Percentiles rank a stretch among this genome's conserved stretches.
Conservation (phyloP, 176 grass and related monocot genomes). For the Dendrocalamus sinicus region DNA sequence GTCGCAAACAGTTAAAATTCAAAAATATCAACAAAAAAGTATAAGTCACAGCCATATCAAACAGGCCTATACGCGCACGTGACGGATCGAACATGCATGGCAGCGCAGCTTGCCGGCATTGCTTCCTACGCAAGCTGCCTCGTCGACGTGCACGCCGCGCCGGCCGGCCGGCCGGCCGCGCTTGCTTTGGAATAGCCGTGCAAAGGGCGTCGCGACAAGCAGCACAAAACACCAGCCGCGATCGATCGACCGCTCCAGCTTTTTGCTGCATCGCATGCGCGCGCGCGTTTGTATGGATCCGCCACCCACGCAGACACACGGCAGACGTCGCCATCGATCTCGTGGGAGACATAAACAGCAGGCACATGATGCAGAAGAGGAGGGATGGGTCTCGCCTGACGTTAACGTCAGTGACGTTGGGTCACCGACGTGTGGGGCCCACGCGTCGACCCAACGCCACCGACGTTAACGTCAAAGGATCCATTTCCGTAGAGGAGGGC, state of each 20-base stretch:
- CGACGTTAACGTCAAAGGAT: too few relatives aligned
- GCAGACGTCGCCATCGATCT: neutral
- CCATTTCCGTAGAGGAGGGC: neutral
- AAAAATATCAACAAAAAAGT: fast-evolving
- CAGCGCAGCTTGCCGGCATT: neutral
- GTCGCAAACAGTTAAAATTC: too few relatives aligned
- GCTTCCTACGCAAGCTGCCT: neutral
- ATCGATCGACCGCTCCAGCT: neutral
- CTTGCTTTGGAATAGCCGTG: constrained; percentile 15
- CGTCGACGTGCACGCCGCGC: neutral
- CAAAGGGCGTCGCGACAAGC: constrained; percentile 56
- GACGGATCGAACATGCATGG: neutral
- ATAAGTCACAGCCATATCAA: too few relatives aligned
- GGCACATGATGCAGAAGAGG: too few relatives aligned
- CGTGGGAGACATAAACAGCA: neutral
- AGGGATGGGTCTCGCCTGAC: too few relatives aligned
- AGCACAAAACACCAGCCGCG: neutral
- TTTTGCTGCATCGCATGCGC: neutral
- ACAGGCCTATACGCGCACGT: too few relatives aligned
- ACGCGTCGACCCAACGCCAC: too few relatives aligned
- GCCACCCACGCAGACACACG: neutral
- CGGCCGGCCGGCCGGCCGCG: neutral
- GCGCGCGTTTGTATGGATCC: neutral
- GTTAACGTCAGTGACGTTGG: too few relatives aligned
- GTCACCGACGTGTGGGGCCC: too few relatives aligned